Percentiles rank a stretch among this genome's conserved stretches.
These are phyloP conservation scores for Lagenaria siceraria DNA, from an alignment of 306 rosid species.

Conservation along the genomic window DNA sequence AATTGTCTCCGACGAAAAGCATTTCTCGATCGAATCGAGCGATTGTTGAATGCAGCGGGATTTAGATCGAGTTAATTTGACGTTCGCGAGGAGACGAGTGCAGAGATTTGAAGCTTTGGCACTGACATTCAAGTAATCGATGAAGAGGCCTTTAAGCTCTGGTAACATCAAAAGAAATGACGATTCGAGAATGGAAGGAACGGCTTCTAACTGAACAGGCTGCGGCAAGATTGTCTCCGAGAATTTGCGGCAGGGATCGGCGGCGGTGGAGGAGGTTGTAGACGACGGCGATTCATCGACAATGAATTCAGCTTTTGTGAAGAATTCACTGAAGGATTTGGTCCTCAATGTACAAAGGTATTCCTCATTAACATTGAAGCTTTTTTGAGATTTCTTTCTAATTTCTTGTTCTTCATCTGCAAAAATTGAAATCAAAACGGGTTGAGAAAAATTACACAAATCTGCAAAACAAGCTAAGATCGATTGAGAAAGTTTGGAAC, in stretches of 20 bases:
- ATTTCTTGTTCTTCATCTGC: constrained; percentile 22
- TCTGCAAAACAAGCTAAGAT: neutral
- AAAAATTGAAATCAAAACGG: neutral
- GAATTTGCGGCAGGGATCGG: neutral
- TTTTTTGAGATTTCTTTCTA: constrained; percentile 9
- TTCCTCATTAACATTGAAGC: constrained; percentile 35
- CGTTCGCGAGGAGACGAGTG: constrained; percentile 33
- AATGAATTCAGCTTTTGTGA: constrained; percentile 27
- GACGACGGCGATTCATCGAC: constrained; percentile 24
- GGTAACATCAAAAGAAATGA: constrained; percentile 16
- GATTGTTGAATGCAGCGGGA: constrained; percentile 19
- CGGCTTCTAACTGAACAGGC: constrained; percentile 32
- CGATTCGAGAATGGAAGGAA: constrained; percentile 27
- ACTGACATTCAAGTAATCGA: constrained; percentile 39
- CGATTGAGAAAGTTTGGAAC: constrained; percentile 5
- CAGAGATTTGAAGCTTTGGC: constrained; percentile 49
- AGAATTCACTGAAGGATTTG: constrained; percentile 36
- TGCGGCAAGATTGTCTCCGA: constrained; percentile 28
- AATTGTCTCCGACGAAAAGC: constrained; percentile 5
- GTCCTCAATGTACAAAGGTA: constrained; percentile 37
- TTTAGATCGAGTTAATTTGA: constrained; percentile 22
- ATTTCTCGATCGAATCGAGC: constrained; percentile 18
- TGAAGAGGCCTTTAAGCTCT: constrained; percentile 30
- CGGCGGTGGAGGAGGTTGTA: neutral
- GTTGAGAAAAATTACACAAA: neutral